Evolutionary conservation across 306 rosid genomes (phyloP).

Genomic region (Luffa acutangula): DNA sequence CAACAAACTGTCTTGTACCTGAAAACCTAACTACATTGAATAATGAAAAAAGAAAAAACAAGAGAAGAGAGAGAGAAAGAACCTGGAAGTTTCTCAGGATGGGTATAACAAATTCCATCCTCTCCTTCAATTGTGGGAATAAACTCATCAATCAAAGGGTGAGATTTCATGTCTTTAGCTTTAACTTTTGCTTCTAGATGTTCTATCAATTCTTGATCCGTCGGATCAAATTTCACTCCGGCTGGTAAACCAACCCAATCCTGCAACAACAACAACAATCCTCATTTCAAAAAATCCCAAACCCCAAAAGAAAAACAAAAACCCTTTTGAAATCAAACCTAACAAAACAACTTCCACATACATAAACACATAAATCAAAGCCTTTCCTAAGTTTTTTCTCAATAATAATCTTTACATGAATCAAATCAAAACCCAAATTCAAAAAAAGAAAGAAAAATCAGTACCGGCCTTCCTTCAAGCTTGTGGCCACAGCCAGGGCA

Average conservation of each 20-base stretch:
- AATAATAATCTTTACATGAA: neutral
- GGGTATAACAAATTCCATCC: conserved; percentile 98
- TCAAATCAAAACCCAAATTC: neutral
- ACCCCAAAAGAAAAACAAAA: neutral
- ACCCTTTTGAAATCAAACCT: conserved; percentile 17
- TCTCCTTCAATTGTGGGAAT: conserved; percentile 97
- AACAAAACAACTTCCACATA: neutral
- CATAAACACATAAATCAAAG: neutral
- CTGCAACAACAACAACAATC: conserved; percentile 20
- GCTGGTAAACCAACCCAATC: conserved; percentile 99
- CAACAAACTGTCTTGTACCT: conserved; percentile 23
- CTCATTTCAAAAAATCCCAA: neutral
- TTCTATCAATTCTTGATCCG: conserved; percentile 96
- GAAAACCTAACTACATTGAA: conserved; percentile 4
- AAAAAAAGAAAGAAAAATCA: neutral
- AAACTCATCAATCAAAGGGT: conserved; percentile 96
- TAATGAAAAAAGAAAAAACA: neutral
- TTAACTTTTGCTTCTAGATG: conserved; percentile 97
- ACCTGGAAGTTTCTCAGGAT: conserved; percentile 99
- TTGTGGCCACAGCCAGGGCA: conserved; percentile 96
- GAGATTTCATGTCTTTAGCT: conserved; percentile 68
- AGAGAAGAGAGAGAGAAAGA: neutral
- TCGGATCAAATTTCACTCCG: conserved; percentile 97
- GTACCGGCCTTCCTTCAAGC: conserved; percentile 79
- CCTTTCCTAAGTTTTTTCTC: neutral